Conservation (phyloP, 2,329 filamentous ascomycete genomes). For the Ophiocordyceps sinensis region DNA sequence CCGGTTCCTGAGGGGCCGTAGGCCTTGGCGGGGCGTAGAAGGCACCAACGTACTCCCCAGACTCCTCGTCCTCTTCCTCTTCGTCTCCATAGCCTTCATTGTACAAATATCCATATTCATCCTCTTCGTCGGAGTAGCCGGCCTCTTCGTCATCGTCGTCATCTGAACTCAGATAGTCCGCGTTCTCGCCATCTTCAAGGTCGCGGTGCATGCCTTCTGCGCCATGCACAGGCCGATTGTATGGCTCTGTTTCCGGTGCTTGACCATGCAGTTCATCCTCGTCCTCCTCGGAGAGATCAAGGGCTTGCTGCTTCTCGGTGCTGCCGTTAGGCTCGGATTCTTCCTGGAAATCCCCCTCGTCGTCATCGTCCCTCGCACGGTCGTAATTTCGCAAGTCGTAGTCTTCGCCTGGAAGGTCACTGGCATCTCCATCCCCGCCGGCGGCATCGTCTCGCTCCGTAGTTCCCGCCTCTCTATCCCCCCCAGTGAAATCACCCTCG, state of each 20-base stretch:
- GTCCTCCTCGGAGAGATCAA: conserved; percentile 10
- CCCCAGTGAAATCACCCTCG: no score
- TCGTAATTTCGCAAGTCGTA: conserved; percentile 20
- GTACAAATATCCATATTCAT: not conserved
- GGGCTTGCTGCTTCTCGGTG: conserved; percentile 7
- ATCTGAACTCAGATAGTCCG: not conserved
- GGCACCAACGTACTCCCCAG: not conserved
- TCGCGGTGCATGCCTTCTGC: not conserved
- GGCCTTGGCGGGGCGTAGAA: conserved; percentile 1
- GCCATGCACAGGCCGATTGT: not conserved
- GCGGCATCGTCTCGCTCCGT: conserved; percentile 4
- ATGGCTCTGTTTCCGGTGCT: not conserved
- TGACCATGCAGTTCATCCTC: conserved; percentile 1
- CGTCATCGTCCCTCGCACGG: conserved; percentile 17
- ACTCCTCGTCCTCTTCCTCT: conserved; percentile 1
- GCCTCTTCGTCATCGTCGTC: not conserved
- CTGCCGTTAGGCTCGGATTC: conserved; percentile 4
- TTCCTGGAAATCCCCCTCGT: conserved; percentile 12
- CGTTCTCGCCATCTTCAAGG: not conserved
- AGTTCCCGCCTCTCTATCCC: not conserved
- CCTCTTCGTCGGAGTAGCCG: not conserved
- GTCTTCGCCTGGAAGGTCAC: conserved; percentile 16
- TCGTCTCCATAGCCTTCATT: conserved; percentile 3
- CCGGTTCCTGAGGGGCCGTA: conserved; percentile 15
- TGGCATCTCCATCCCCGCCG: conserved; percentile 11